Conservation (phyloP, 169 alveolate genomes). For the Plasmodium falciparum region DNA sequence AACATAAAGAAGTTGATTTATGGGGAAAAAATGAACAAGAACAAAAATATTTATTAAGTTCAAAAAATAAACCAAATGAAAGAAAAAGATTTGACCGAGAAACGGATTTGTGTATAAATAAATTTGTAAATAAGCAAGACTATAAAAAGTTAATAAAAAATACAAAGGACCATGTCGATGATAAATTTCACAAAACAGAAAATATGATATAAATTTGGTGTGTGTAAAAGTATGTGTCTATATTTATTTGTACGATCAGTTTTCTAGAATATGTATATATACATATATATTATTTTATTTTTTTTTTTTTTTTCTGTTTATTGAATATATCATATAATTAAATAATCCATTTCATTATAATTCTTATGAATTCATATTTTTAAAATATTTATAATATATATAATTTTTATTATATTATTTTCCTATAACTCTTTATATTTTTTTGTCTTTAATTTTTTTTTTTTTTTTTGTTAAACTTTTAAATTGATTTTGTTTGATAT, state of each 20-base stretch:
- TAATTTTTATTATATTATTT: too few species aligned
- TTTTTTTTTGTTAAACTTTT: too few species aligned
- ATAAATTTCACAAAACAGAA: conserved; percentile 58
- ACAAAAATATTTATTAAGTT: conserved; percentile 77
- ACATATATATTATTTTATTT: not conserved
- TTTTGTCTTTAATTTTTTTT: too few species aligned
- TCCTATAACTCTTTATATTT: too few species aligned
- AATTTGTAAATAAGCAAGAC: conserved; percentile 53
- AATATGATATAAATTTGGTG: not conserved
- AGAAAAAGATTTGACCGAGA: conserved; percentile 76
- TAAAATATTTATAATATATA: too few species aligned
- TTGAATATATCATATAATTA: too few species aligned
- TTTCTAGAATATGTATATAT: not conserved
- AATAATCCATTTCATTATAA: too few species aligned
- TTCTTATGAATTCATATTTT: too few species aligned
- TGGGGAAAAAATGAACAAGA: conserved; percentile 88
- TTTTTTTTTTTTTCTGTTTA: too few species aligned
- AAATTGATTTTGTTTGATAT: too few species aligned
- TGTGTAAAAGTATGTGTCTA: too few species aligned
- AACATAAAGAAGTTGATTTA: conserved; percentile 80
- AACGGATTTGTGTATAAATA: conserved; percentile 52
- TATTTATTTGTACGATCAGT: not conserved
- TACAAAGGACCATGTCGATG: conserved; percentile 74
- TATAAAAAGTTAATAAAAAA: conserved; percentile 56
- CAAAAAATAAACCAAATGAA: conserved; percentile 31